phyloP scores from a whole-genome alignment of 2,329 filamentous ascomycete genomes.

The Corynespora cassiicola region DNA sequence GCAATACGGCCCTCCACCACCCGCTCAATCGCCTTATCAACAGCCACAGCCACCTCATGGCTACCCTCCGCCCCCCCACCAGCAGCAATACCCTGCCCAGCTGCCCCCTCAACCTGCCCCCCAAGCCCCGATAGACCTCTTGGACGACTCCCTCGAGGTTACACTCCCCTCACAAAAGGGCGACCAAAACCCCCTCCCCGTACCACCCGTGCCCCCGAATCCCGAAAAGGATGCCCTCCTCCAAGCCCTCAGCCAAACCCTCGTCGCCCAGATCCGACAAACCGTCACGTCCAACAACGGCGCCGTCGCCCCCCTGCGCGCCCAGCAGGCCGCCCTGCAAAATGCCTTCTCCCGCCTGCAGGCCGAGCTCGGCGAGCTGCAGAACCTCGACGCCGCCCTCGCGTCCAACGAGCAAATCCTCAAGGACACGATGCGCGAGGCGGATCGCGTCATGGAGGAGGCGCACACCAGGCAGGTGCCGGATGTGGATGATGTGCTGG shows the following conservation, averaged over 20 bases:
- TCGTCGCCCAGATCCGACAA: slow-evolving; percentile 72
- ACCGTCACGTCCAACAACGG: slow-evolving; percentile 75
- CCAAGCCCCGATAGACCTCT: slow-evolving; percentile 55
- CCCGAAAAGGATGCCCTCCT: slow-evolving; percentile 92
- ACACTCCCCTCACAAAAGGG: slow-evolving; percentile 59
- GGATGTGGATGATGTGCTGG: slow-evolving; percentile 85
- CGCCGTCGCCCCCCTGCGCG: slow-evolving; percentile 75
- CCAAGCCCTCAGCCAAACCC: slow-evolving; percentile 72
- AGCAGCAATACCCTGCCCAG: slow-evolving; percentile 37
- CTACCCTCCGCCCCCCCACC: slow-evolving; percentile 33
- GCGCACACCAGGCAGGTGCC: slow-evolving; percentile 74
- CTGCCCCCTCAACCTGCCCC: slow-evolving; percentile 19
- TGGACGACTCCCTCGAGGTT: slow-evolving; percentile 68
- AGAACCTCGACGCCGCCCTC: slow-evolving; percentile 73
- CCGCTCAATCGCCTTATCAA: slow-evolving; percentile 15
- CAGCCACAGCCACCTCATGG: slow-evolving; percentile 10
- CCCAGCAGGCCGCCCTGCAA: slow-evolving; percentile 80
- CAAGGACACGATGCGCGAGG: slow-evolving; percentile 76
- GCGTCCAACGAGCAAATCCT: slow-evolving; percentile 80
- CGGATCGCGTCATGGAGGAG: slow-evolving; percentile 77
- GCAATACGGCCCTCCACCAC: slow-evolving; percentile 17
- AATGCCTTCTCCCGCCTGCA: slow-evolving; percentile 73
- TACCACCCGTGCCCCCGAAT: slow-evolving; percentile 91
- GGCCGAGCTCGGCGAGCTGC: slow-evolving; percentile 74
- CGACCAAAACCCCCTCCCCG: slow-evolving; percentile 60